Evolutionary conservation across 306 rosid genomes (phyloP).

Genomic region (Cucumis cinereus): DNA sequence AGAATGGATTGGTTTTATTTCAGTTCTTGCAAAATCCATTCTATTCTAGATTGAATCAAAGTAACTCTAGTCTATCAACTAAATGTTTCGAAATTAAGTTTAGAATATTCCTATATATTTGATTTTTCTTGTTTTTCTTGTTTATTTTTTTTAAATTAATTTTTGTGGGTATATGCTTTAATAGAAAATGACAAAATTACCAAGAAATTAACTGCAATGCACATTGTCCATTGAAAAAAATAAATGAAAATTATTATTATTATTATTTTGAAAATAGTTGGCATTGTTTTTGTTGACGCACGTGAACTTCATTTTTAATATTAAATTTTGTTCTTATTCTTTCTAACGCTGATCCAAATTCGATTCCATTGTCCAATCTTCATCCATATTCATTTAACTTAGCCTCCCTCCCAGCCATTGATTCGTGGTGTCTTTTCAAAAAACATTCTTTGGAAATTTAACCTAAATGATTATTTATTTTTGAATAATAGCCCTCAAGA

Average conservation of each 20-base stretch:
- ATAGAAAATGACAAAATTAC: not conserved
- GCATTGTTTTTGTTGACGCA: not conserved
- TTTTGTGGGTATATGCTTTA: too few species aligned
- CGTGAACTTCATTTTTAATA: not conserved
- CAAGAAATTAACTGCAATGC: too few species aligned
- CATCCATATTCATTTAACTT: not conserved
- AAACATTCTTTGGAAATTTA: not conserved
- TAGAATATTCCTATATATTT: too few species aligned
- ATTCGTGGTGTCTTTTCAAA: not conserved
- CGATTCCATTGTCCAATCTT: not conserved
- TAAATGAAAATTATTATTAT: too few species aligned
- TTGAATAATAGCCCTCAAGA: not conserved
- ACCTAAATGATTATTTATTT: not conserved
- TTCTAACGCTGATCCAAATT: not conserved
- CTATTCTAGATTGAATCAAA: not conserved
- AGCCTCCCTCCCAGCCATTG: not conserved
- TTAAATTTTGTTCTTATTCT: not conserved
- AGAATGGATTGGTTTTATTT: too few species aligned
- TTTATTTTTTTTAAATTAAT: too few species aligned
- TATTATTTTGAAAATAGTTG: too few species aligned
- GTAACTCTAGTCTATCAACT: not conserved
- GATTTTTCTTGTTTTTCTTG: too few species aligned
- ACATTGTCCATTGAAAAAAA: too few species aligned
- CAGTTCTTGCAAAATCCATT: not conserved
- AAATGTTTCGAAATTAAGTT: not conserved